Conservation (phyloP, 352 stramenopile genomes). For the Globisporangium nodosum region DNA sequence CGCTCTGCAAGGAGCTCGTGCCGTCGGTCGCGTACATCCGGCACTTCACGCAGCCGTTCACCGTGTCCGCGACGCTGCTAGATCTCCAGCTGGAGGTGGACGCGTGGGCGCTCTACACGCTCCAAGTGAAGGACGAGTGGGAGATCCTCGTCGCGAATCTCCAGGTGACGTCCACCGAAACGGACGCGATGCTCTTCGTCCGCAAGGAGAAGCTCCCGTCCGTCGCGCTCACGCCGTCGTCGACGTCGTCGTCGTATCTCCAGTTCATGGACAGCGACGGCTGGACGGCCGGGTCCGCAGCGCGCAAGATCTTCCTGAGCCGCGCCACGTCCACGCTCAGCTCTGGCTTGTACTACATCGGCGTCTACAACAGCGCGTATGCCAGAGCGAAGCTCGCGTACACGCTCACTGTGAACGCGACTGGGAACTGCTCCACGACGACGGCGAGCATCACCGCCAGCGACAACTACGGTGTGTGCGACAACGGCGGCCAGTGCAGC, state of each 20-base stretch:
- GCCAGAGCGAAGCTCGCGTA: slow-evolving; percentile 42
- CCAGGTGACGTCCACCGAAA: slow-evolving; percentile 24
- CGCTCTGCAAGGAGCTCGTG: slow-evolving; percentile 55
- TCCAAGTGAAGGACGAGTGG: slow-evolving; percentile 54
- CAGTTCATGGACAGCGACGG: slow-evolving; percentile 49
- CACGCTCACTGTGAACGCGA: slow-evolving; percentile 47
- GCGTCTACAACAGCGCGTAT: slow-evolving; percentile 70
- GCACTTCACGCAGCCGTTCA: slow-evolving; percentile 45
- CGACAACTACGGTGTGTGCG: slow-evolving; percentile 28
- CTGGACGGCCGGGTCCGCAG: slow-evolving; percentile 33
- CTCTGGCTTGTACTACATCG: slow-evolving; percentile 70
- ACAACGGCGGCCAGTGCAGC: slow-evolving; percentile 44
- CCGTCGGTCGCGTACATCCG: slow-evolving; percentile 56
- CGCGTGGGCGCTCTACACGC: slow-evolving; percentile 56
- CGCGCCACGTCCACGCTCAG: slow-evolving; percentile 58
- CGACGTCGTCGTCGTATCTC: slow-evolving; percentile 16
- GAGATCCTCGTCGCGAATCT: slow-evolving; percentile 49
- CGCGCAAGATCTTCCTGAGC: slow-evolving; percentile 52
- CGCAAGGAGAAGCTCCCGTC: slow-evolving; percentile 59
- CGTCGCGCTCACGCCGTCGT: slow-evolving; percentile 6
- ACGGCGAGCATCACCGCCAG: neutral
- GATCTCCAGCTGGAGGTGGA: slow-evolving; percentile 42
- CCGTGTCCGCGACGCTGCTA: slow-evolving; percentile 25
- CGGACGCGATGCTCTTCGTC: slow-evolving; percentile 72
- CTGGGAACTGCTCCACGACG: slow-evolving; percentile 27